Evolutionary conservation across 495 filamentous ascomycete species (phyloP).

Genomic region (Penicillium maclennaniae): DNA sequence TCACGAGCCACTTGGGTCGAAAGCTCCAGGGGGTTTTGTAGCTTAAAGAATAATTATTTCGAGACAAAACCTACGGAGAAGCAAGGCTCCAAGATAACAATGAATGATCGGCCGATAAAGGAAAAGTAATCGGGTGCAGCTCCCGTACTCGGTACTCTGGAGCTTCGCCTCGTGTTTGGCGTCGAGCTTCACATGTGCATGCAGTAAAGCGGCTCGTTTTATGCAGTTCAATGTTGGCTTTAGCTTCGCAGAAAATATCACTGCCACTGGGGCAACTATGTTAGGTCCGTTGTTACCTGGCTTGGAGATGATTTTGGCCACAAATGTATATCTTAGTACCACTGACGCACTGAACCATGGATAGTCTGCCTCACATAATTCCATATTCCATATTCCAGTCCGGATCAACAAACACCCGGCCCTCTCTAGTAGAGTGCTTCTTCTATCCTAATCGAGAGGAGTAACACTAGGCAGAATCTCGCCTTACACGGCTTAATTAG

Average conservation of each 20-base stretch:
- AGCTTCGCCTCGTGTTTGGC: conserved; percentile 2
- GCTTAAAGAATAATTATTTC: neutral
- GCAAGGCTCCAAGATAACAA: neutral
- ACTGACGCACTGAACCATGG: neutral
- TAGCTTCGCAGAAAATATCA: neutral
- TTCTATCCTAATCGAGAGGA: too few relatives aligned
- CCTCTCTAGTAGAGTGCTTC: too few relatives aligned
- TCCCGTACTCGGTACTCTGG: neutral
- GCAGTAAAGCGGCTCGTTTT: neutral
- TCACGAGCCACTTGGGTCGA: conserved; percentile 12
- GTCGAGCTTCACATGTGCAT: neutral
- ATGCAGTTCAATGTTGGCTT: neutral
- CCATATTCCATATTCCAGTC: neutral
- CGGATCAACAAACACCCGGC: neutral
- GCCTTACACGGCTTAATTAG: too few relatives aligned
- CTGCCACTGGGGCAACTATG: neutral
- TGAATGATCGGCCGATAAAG: neutral
- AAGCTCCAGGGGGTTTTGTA: neutral
- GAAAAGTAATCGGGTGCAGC: conserved; percentile 6
- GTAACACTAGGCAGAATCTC: too few relatives aligned
- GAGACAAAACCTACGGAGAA: neutral
- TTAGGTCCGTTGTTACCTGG: neutral
- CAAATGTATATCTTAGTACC: neutral
- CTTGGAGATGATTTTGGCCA: neutral
- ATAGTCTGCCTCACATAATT: neutral